Evolutionary conservation across 1,284 basidiomycete genomes (phyloP), one percentile per base, ranked within the genome.

Genomic region (Boletus smithii): DNA sequence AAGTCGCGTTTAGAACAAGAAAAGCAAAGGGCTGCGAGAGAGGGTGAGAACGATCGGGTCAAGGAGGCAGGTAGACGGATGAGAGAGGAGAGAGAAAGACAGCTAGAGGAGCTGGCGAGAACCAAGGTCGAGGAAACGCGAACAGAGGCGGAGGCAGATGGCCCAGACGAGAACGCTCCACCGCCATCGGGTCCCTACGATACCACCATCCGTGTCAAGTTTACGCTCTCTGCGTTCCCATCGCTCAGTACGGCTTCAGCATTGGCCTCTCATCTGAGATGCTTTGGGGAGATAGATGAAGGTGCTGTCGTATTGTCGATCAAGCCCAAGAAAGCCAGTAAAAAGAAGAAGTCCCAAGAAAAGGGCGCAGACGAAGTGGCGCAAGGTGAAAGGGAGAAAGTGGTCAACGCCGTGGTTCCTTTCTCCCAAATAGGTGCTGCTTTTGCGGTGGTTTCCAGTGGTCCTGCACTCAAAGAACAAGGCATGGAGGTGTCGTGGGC

Each of bases 11-110:
- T 79, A 42, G 84, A 83, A 36, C 79, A 81, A 51, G 75, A 79
- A 54, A 71, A 75, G 53, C 78, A 83, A 57, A 78, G 81, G 60
- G 69, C 71, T 9, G 73, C 73, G 27, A 70, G 73, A 38, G 79
- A 76, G 61, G 74, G 78, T 5, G 86, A 91, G 60, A 80, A 80
- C 22, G 87, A 90, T 59, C 73, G 73, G 27, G 83, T 94, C 50
- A 90, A 87, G 65, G 89, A 91, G 45, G 84, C 85, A 43, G 91
- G 91, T 0, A 73, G 82, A 49, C 72, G 73, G 51, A 58, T 92
- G 64, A 69, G 86, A 33, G 88, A 91, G 63, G 81, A 88, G 58
- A 76, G 73, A 46, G 80, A 81, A 55, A 74, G 72, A 46, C 77
- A 75, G 48, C 60, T 82, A 46, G 70, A 68, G 54, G 71, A 69